Conservation (phyloP, 495 filamentous ascomycete genomes). For the Penicilliopsis zonata region DNA sequence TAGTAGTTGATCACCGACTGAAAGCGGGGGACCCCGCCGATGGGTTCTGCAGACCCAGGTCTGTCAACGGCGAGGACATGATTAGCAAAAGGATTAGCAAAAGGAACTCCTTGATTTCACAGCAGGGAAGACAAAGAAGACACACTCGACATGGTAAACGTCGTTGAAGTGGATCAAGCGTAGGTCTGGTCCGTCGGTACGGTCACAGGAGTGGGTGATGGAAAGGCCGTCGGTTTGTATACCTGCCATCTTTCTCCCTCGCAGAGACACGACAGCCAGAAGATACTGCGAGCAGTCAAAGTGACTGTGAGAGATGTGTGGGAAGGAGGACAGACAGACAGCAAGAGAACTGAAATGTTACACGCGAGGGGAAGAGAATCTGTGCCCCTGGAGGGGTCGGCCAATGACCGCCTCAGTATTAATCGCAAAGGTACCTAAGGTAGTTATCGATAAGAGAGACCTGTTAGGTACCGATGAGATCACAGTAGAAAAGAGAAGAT, state of each 20-base stretch:
- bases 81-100: neutral
- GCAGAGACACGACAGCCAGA: neutral
- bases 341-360: too few species aligned
- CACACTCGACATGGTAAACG: slow-evolving; percentile 75
- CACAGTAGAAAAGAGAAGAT: too few species aligned
- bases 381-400: too few species aligned
- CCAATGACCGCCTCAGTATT: too few species aligned
- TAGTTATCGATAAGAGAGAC: too few species aligned
- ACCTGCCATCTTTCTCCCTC: slow-evolving; percentile 14
- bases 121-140: neutral
- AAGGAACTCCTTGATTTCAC: neutral
- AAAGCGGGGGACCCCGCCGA: slow-evolving; percentile 70
- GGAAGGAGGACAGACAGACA: too few species aligned
- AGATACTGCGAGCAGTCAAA: too few species aligned
- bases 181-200: slow-evolving; percentile 49
- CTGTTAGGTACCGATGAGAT: too few species aligned
- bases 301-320: too few species aligned
- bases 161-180: slow-evolving; percentile 86
- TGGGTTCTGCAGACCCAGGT: slow-evolving; percentile 60
- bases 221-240: slow-evolving; percentile 24
- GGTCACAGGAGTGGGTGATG: slow-evolving; percentile 41
- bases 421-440: too few species aligned
- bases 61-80: too few species aligned
- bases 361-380: too few species aligned
- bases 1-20: slow-evolving; percentile 68